Percentiles rank a stretch among this genome's conserved stretches.
Conservation (phyloP, 371 early-diverging fungal species). For the Smittium mucronatum region DNA sequence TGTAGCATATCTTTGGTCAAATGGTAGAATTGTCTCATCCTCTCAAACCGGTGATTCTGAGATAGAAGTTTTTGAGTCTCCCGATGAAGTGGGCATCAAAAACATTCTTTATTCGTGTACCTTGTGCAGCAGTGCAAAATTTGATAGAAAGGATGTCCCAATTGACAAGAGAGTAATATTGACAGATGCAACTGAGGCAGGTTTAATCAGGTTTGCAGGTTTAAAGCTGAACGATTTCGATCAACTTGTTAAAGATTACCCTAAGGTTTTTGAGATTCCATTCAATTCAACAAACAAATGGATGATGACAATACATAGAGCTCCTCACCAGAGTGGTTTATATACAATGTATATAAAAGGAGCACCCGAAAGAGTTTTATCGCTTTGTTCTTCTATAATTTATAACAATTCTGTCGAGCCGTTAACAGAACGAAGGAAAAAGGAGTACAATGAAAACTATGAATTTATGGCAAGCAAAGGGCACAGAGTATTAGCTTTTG, state of each 20-base stretch:
- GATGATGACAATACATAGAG: slow-evolving; percentile 69
- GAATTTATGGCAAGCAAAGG: slow-evolving; percentile 76
- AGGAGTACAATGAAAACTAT: slow-evolving; percentile 56
- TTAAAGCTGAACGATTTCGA: slow-evolving; percentile 37
- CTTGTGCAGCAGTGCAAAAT: slow-evolving; percentile 71
- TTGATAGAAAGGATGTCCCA: slow-evolving; percentile 74
- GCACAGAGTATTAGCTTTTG: slow-evolving; percentile 90
- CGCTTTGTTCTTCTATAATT: slow-evolving; percentile 56
- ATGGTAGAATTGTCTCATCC: slow-evolving; percentile 46
- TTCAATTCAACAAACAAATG: slow-evolving; percentile 93
- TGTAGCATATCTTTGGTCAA: slow-evolving; percentile 76
- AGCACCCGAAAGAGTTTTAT: slow-evolving; percentile 83
- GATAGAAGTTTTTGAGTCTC: slow-evolving; percentile 20
- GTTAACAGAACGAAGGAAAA: slow-evolving; percentile 44
- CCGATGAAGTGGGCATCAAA: slow-evolving; percentile 40
- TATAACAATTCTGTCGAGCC: slow-evolving; percentile 34
- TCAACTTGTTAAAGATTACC: slow-evolving; percentile 40
- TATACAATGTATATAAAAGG: slow-evolving; percentile 78
- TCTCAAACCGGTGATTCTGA: slow-evolving; percentile 36
- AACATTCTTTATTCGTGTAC: slow-evolving; percentile 52
- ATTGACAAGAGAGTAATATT: slow-evolving; percentile 54
- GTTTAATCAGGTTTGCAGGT: slow-evolving; percentile 64
- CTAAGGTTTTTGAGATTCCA: slow-evolving; percentile 89
- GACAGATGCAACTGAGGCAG: slow-evolving; percentile 90
- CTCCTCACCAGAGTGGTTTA: slow-evolving; percentile 45